Base-by-base conservation (phyloP, 805 yeast genomes). In the Lipomyces starkeyi region DNA sequence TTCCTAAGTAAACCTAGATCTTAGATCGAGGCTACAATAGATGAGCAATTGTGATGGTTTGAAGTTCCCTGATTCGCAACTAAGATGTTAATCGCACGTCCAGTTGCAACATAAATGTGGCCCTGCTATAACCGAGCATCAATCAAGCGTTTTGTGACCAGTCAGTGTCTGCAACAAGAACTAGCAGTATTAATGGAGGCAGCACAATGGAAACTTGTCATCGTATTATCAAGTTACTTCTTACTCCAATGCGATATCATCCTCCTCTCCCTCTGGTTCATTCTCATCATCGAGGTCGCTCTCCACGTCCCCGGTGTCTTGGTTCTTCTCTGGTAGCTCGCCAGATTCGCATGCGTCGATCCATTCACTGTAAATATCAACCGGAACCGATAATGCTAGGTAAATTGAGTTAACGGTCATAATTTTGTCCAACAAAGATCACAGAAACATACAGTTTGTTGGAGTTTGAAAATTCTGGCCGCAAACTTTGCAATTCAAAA, bases 321-420 rank as follows among this genome's bases (percentile, higher is more conserved):
- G 63, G 37, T 58, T 58, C 69, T 60, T 63, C 63, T 34, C 74
- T 55, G 49, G 68, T 67, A 81, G 89, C 91, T 94, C 95, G 62
- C 91, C 89, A 43, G 91, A 92, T 75, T 90, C 96, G 80, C 94
- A 91, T 0, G 98, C 98, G 82, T 94, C 99, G 63, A 92, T 92
- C 99, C 99, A 94, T 78, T 94, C 98, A 60, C 97, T 89, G 77
- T 94, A 94, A 17, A 94, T 90, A 80, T 94, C 99, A 55, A 94
- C 93, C 0, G 99, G 97, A 66, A 91, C 97, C 8, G 83, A 79
- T 62, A 90, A 81, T 2, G 91, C 80, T 76, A 29, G 20, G 22
- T 25, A 20, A 11, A 43, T 17, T n/a, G 20, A 17, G 49, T 32
- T 29, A 32, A 22, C 25, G 13, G 13, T 17, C 11, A 8, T 2